These are phyloP conservation scores for Euphorbia lathyris DNA, from an alignment of 345 rosid species.

Conservation along the genomic window DNA sequence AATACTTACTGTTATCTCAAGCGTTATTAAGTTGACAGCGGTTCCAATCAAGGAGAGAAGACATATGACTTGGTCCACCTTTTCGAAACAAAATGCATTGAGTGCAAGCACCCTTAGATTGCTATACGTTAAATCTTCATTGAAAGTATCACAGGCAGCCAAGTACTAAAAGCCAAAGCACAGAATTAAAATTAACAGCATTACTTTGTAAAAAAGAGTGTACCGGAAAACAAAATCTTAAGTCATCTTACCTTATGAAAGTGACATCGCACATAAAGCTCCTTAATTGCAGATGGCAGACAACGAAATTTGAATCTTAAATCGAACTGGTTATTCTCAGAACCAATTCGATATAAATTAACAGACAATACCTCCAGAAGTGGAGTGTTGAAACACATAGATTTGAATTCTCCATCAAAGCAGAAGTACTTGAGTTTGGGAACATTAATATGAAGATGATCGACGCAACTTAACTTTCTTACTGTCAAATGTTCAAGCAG, in stretches of 20 bases:
- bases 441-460: constrained; percentile 8
- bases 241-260: constrained; percentile 6
- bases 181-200: background rate
- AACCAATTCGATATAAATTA: constrained; percentile 1
- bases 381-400: constrained; percentile 7
- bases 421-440: constrained; percentile 3
- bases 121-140: background rate
- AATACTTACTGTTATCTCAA: constrained; percentile 5
- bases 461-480: constrained; percentile 1
- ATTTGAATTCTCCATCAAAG: constrained; percentile 15
- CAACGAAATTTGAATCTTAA: constrained; percentile 10
- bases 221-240: background rate
- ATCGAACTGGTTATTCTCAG: constrained; percentile 5
- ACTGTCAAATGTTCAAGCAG: constrained; percentile 4
- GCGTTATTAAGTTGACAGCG: background rate
- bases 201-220: background rate
- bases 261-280: constrained; percentile 13
- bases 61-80: background rate
- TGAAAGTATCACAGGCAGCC: constrained; percentile 7
- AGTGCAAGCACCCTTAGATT: constrained; percentile 6
- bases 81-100: constrained; percentile 8
- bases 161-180: constrained; percentile 14
- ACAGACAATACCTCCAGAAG: background rate
- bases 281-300: constrained; percentile 13
- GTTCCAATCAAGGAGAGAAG: background rate